Percentiles rank a stretch among this genome's conserved stretches.
Evolutionary conservation across 2,329 filamentous ascomycete genomes (phyloP).

Genomic region (Apiospora sp.): DNA sequence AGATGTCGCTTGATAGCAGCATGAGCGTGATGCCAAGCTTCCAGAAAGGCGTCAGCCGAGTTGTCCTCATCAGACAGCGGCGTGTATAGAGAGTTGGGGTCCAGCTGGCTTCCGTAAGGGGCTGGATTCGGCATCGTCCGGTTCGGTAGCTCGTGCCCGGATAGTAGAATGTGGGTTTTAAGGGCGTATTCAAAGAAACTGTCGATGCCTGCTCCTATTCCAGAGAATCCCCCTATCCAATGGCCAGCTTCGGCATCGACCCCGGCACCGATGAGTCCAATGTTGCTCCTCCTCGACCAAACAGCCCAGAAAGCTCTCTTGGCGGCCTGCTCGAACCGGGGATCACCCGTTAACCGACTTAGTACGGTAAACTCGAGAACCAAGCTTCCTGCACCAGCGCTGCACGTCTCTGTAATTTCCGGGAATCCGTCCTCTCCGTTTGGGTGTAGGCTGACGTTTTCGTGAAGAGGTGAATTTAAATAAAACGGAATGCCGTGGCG

Average conservation of each 20-base stretch:
- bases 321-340: conserved; percentile 86
- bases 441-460: conserved; percentile 54
- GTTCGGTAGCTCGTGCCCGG: conserved; percentile 72
- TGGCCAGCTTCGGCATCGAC: conserved; percentile 90
- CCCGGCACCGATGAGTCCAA: conserved; percentile 88
- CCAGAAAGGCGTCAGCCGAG: conserved; percentile 79
- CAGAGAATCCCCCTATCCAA: conserved; percentile 90
- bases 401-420: conserved; percentile 96
- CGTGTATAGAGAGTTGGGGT: conserved; percentile 68
- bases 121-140: conserved; percentile 51
- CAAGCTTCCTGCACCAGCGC: conserved; percentile 93
- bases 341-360: conserved; percentile 85
- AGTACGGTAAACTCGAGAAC: conserved; percentile 93
- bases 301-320: conserved; percentile 97
- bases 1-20: conserved; percentile 88
- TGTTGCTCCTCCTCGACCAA: conserved; percentile 86
- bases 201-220: conserved; percentile 95
- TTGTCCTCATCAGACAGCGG: conserved; percentile 71
- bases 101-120: conserved; percentile 56
- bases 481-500: conserved; percentile 93
- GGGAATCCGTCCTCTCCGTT: conserved; percentile 49
- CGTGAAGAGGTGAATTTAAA: conserved; percentile 80
- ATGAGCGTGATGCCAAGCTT: conserved; percentile 86
- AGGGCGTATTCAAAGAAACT: conserved; percentile 99
- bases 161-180: conserved; percentile 91